phyloP scores from a whole-genome alignment of 305 asterid species.

The Andrographis paniculata region DNA sequence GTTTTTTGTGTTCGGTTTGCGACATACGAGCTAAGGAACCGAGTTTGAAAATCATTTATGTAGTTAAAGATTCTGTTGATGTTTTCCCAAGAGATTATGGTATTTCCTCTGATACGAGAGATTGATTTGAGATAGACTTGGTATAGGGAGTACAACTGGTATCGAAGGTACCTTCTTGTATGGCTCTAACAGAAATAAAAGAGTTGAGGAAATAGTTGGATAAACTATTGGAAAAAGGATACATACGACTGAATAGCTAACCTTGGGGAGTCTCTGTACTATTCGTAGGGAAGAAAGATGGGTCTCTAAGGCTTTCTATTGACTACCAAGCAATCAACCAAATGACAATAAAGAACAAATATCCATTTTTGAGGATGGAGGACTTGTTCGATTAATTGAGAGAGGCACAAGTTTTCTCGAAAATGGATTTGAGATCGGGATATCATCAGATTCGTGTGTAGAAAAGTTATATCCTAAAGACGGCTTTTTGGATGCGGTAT shows the following conservation, averaged over 20 bases:
- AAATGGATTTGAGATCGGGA: background rate
- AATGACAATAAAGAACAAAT: background rate
- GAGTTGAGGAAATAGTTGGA: background rate
- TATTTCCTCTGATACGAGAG: background rate
- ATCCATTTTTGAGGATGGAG: background rate
- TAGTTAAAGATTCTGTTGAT: background rate
- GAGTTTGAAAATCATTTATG: background rate
- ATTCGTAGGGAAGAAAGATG: conserved; percentile 1
- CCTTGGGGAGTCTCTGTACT: conserved; percentile 3
- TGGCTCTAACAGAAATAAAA: background rate
- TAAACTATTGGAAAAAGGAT: background rate
- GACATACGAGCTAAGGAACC: background rate
- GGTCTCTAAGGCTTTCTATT: background rate
- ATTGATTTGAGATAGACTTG: background rate
- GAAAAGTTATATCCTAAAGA: background rate
- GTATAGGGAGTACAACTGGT: background rate
- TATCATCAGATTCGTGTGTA: background rate
- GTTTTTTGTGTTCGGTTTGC: no score
- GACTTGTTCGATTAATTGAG: background rate
- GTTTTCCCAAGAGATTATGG: conserved; percentile 1
- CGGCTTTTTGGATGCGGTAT: background rate
- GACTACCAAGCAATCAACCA: background rate
- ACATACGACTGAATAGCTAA: background rate
- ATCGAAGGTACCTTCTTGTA: background rate
- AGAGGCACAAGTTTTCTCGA: background rate